Evolutionary conservation across 441 rosid genomes (phyloP).

Genomic region (Daphne laureola): DNA sequence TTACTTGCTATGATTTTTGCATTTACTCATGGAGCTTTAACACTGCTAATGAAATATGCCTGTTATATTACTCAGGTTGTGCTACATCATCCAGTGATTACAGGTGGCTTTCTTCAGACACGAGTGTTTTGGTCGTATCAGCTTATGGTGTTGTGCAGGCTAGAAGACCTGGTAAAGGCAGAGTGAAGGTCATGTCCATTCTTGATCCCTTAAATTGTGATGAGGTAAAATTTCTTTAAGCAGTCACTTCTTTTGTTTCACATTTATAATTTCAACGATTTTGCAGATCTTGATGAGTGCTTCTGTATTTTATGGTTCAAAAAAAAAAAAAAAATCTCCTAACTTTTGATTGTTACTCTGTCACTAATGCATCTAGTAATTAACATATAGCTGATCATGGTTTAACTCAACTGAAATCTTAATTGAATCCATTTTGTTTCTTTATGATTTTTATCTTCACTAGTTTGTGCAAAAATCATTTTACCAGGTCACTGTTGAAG

Average conservation of each 20-base stretch:
- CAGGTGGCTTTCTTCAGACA: constrained; percentile 90
- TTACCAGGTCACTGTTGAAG: constrained; percentile 70
- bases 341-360: constrained; percentile 1
- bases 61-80: constrained; percentile 50
- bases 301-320: background rate
- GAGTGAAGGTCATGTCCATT: constrained; percentile 67
- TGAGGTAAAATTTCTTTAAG: constrained; percentile 47
- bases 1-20: constrained; percentile 5
- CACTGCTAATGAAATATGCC: background rate
- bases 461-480: constrained; percentile 5
- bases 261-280: background rate
- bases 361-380: constrained; percentile 6
- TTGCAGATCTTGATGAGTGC: background rate
- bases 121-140: constrained; percentile 50
- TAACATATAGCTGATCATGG: background rate
- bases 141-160: constrained; percentile 79
- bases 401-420: background rate
- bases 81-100: constrained; percentile 74
- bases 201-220: constrained; percentile 79
- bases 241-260: constrained; percentile 3
- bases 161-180: constrained; percentile 85
- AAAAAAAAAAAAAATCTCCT: too few relatives aligned
- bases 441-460: background rate
- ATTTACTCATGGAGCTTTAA: constrained; percentile 17
- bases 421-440: constrained; percentile 1